A percentile compares a stretch with the other conserved stretches of the same genome.
Evolutionary conservation across 371 early-diverging fungal species (phyloP).

Genomic region (Syncephalastrum racemosum): DNA sequence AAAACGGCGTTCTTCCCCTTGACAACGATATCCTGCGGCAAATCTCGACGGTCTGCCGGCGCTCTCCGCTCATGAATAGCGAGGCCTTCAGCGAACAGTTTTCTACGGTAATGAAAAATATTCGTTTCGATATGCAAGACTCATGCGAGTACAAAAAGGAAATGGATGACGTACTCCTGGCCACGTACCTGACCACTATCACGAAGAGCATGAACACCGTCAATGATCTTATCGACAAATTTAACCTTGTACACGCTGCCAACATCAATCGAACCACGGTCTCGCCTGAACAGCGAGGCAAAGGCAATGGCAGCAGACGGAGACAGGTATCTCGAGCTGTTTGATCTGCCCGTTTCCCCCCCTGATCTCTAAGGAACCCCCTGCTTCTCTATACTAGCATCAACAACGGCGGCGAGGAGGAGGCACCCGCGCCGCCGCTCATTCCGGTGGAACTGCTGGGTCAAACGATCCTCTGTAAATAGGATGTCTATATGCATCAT

Average conservation of each 20-base stretch:
- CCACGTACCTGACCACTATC: slow-evolving; percentile 72
- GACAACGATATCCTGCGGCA: slow-evolving; percentile 81
- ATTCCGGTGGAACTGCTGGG: too few species aligned
- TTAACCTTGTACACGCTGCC: slow-evolving; percentile 40
- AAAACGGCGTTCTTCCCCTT: slow-evolving; percentile 60
- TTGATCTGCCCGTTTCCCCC: too few species aligned
- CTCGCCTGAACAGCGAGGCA: too few species aligned
- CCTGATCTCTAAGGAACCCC: too few species aligned
- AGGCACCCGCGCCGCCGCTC: too few species aligned
- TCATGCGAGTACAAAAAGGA: slow-evolving; percentile 49
- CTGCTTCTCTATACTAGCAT: too few species aligned
- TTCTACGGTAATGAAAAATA: slow-evolving; percentile 51
- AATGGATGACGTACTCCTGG: slow-evolving; percentile 79
- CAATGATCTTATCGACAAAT: slow-evolving; percentile 62
- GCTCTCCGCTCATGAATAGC: slow-evolving; percentile 70
- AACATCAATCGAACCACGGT: background rate
- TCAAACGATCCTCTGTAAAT: too few species aligned
- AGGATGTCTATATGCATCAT: too few species aligned
- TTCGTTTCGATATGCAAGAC: background rate
- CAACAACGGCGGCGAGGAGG: too few species aligned
- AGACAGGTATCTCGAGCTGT: too few species aligned
- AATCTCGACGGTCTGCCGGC: slow-evolving; percentile 70
- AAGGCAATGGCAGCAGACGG: slow-evolving; percentile 7
- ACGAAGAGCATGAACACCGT: slow-evolving; percentile 76
- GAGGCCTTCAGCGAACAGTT: slow-evolving; percentile 73